These are phyloP conservation scores for Eucalyptus curtisii DNA, from an alignment of 345 rosid species.

Conservation along the genomic window DNA sequence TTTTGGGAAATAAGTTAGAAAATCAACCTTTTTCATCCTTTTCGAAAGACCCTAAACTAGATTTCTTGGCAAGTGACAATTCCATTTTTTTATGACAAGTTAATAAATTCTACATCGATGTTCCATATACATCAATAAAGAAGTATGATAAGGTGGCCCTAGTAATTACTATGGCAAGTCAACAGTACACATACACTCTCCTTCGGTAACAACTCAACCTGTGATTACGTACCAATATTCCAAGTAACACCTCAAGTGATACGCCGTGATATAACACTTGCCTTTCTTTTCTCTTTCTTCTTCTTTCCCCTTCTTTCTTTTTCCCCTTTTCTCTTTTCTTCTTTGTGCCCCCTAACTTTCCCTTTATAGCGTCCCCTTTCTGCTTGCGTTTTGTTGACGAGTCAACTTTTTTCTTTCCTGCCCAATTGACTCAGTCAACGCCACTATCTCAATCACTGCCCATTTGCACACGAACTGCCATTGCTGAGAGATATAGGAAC, in stretches of 20 bases:
- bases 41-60: not conserved
- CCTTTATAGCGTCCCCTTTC: not conserved
- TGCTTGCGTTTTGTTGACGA: not conserved
- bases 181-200: not conserved
- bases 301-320: not conserved
- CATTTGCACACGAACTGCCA: not conserved
- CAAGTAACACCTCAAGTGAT: too few species aligned
- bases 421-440: not conserved
- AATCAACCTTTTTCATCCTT: not conserved
- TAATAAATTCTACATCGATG: not conserved
- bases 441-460: not conserved
- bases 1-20: not conserved
- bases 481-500: not conserved
- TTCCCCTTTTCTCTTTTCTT: not conserved
- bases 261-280: not conserved
- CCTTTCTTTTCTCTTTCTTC: not conserved
- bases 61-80: not conserved
- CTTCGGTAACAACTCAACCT: not conserved
- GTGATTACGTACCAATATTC: not conserved
- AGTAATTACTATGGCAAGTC: not conserved
- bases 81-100: not conserved
- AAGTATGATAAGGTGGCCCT: not conserved
- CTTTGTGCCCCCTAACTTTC: not conserved
- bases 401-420: not conserved
- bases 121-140: not conserved